Percentiles rank a stretch among this genome's conserved stretches.
Conservation (phyloP, 2,329 filamentous ascomycete genomes). For the Pseudopithomyces maydicus region DNA sequence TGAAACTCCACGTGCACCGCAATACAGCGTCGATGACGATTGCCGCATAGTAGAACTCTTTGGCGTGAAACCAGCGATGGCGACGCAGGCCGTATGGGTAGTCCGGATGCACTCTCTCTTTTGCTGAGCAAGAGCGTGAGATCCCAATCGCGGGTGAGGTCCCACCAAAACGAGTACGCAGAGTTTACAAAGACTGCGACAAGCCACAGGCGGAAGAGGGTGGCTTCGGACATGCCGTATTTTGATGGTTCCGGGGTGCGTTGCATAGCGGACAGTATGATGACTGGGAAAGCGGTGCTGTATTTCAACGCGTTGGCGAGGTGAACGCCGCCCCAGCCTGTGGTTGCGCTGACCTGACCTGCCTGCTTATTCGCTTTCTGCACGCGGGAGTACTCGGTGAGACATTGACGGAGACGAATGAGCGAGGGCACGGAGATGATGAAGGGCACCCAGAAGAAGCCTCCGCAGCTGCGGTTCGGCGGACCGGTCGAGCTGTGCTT, state of each 20-base stretch:
- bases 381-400: constrained; percentile 84
- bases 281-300: constrained; percentile 89
- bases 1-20: constrained; percentile 89
- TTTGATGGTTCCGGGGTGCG: constrained; percentile 62
- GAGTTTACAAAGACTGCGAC: constrained; percentile 80
- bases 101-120: constrained; percentile 63
- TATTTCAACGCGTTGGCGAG: constrained; percentile 96
- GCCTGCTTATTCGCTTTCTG: constrained; percentile 55
- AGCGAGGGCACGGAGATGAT: constrained; percentile 82
- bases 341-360: constrained; percentile 47
- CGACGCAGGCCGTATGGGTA: constrained; percentile 79
- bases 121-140: constrained; percentile 74
- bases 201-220: constrained; percentile 64
- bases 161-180: constrained; percentile 98
- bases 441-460: constrained; percentile 77
- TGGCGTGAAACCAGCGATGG: constrained; percentile 72
- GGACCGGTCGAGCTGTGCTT: constrained; percentile 75
- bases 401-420: constrained; percentile 88
- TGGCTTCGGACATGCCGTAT: constrained; percentile 60
- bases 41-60: constrained; percentile 79
- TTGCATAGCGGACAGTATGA: constrained; percentile 77
- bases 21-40: constrained; percentile 79
- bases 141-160: constrained; percentile 96
- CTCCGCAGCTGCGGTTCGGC: constrained; percentile 82
- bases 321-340: constrained; percentile 82